Conservation (phyloP, 371 early-diverging fungal genomes). For the Aphelidium insulamus region DNA sequence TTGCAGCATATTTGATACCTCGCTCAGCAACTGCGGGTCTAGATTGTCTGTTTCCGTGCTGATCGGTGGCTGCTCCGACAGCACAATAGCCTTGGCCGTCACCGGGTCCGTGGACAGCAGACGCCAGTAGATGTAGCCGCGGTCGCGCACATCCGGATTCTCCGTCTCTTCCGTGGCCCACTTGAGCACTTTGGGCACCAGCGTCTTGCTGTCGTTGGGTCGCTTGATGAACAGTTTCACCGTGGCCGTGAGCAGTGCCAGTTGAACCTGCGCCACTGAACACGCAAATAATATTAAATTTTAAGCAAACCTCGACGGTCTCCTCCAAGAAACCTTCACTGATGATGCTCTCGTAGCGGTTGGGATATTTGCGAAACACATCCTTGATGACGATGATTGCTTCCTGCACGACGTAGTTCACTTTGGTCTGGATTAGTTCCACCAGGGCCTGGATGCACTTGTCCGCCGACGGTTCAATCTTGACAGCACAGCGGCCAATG, state of each 20-base stretch:
- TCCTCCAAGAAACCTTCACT: no score
- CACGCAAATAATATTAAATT: constrained; percentile 1
- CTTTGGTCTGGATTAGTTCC: constrained; percentile 67
- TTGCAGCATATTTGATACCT: no score
- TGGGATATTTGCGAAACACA: constrained; percentile 86
- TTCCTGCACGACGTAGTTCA: constrained; percentile 83
- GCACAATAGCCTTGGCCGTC: constrained; percentile 41
- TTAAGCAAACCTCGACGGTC: no score
- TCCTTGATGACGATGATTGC: constrained; percentile 82
- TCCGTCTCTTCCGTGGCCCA: constrained; percentile 78
- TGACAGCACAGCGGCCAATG: constrained; percentile 79
- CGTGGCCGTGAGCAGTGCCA: constrained; percentile 75
- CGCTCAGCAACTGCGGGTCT: constrained; percentile 54
- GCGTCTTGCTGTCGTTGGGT: constrained; percentile 62
- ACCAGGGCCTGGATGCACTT: constrained; percentile 61
- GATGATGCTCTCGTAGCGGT: constrained; percentile 71
- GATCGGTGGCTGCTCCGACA: constrained; percentile 82
- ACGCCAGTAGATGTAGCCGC: constrained; percentile 94
- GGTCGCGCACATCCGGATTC: constrained; percentile 90
- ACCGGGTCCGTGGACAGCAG: constrained; percentile 73
- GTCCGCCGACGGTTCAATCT: constrained; percentile 59
- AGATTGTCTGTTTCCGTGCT: constrained; percentile 58
- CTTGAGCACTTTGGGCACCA: constrained; percentile 74
- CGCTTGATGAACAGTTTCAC: constrained; percentile 84
- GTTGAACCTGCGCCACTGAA: constrained; percentile 53